Conservation (phyloP, 2,329 filamentous ascomycete species). For the Penicillium capsulatum region DNA sequence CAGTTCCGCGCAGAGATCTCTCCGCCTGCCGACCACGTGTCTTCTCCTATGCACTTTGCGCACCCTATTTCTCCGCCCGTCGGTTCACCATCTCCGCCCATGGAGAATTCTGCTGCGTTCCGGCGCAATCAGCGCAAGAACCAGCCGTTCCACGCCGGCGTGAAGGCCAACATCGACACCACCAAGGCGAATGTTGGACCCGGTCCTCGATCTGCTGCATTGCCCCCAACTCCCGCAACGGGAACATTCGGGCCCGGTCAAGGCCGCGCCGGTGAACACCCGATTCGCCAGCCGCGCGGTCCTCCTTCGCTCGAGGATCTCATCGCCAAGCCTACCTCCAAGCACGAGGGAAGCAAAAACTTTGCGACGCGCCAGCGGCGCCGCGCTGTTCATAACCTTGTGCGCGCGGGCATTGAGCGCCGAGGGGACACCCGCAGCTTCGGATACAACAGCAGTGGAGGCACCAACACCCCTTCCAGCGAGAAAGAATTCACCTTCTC, state of each 20-base stretch:
- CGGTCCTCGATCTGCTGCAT: conserved; percentile 72
- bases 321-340: conserved; percentile 80
- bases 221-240: conserved; percentile 74
- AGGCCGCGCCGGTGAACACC: conserved; percentile 88
- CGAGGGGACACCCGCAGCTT: conserved; percentile 67
- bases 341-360: conserved; percentile 94
- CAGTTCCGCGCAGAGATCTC: conserved; percentile 77
- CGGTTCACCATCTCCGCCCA: conserved; percentile 63
- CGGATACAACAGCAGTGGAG: conserved; percentile 59
- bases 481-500: conserved; percentile 69
- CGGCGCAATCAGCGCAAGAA: conserved; percentile 91
- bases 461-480: conserved; percentile 84
- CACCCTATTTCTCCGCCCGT: conserved; percentile 60
- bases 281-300: conserved; percentile 84
- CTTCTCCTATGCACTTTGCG: conserved; percentile 56
- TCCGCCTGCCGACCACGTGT: conserved; percentile 64
- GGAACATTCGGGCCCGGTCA: conserved; percentile 91
- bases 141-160: conserved; percentile 62
- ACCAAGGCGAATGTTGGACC: conserved; percentile 51
- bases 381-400: conserved; percentile 84
- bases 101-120: conserved; percentile 81
- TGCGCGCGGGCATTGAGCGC: conserved; percentile 82
- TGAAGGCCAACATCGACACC: conserved; percentile 45
- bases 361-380: conserved; percentile 90
- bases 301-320: conserved; percentile 91